A percentile compares a stretch with the other conserved stretches of the same genome.
These are phyloP conservation scores for Kwoniella dendrophila DNA, from an alignment of 768 basidiomycete species.

Conservation along the genomic window DNA sequence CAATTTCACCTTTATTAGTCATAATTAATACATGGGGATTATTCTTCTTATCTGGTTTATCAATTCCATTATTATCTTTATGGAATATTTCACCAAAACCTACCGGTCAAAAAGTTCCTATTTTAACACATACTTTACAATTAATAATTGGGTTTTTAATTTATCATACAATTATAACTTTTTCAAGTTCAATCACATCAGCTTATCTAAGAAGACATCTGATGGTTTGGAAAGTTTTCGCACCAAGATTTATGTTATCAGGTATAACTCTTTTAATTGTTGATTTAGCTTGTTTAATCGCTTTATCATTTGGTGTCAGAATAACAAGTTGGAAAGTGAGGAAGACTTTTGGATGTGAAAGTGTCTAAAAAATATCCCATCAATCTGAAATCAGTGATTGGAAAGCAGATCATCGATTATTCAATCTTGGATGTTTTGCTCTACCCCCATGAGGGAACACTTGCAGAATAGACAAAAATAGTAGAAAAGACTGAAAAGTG, in stretches of 20 bases:
- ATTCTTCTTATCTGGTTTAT: conserved; percentile 67
- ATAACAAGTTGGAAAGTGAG: conserved; percentile 52
- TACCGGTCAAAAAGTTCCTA: conserved; percentile 23
- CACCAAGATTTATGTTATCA: conserved; percentile 86
- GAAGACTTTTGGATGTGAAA: conserved; percentile 52
- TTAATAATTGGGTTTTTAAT: conserved; percentile 66
- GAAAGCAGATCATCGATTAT: no score
- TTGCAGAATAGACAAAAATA: no score
- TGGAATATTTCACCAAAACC: conserved; percentile 79
- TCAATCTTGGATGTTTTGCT: no score
- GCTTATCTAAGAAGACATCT: conserved; percentile 78
- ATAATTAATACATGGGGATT: conserved; percentile 77
- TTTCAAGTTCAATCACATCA: conserved; percentile 72
- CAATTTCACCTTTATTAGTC: conserved; percentile 73
- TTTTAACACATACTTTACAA: conserved; percentile 55
- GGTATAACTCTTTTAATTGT: conserved; percentile 68
- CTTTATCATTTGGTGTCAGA: conserved; percentile 63
- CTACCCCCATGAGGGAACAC: no score
- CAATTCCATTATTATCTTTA: conserved; percentile 70
- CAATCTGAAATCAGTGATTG: no score
- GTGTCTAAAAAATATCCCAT: conserved; percentile 34
- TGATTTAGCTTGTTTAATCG: conserved; percentile 70
- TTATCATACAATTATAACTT: conserved; percentile 68
- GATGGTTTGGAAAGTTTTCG: conserved; percentile 99
- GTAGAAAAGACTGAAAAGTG: not conserved